phyloP scores from a whole-genome alignment of 345 rosid species.

The Lagerstroemia speciosa region DNA sequence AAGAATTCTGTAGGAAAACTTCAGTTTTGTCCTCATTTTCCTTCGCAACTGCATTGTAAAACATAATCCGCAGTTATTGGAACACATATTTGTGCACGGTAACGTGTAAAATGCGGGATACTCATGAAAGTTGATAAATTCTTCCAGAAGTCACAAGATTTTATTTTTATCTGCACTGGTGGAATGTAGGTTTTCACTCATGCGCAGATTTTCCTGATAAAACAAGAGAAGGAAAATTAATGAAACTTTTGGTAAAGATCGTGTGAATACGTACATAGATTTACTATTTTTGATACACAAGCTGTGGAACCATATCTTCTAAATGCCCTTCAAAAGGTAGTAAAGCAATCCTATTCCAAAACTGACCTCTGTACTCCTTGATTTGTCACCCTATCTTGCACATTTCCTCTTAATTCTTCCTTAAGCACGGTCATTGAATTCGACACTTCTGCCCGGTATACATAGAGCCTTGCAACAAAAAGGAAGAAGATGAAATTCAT shows the following conservation, averaged over 20 bases:
- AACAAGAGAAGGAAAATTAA: too few species aligned
- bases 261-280: neutral
- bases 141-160: neutral
- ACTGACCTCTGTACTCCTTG: neutral
- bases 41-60: neutral
- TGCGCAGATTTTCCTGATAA: too few species aligned
- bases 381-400: neutral
- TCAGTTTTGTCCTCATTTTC: too few species aligned
- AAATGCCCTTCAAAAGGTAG: neutral
- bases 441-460: slow-evolving; percentile 58
- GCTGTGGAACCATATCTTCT: neutral
- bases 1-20: neutral
- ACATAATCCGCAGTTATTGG: neutral
- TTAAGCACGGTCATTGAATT: slow-evolving; percentile 43
- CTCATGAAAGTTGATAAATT: neutral
- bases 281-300: neutral
- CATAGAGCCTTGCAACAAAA: slow-evolving; percentile 41
- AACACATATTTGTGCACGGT: neutral
- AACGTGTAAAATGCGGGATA: too few species aligned
- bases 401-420: slow-evolving; percentile 21
- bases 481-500: slow-evolving; percentile 57
- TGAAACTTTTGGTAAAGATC: neutral
- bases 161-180: neutral
- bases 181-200: neutral
- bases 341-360: neutral